Conservation (phyloP, 805 yeast species). For the Ogataea siamensis region DNA sequence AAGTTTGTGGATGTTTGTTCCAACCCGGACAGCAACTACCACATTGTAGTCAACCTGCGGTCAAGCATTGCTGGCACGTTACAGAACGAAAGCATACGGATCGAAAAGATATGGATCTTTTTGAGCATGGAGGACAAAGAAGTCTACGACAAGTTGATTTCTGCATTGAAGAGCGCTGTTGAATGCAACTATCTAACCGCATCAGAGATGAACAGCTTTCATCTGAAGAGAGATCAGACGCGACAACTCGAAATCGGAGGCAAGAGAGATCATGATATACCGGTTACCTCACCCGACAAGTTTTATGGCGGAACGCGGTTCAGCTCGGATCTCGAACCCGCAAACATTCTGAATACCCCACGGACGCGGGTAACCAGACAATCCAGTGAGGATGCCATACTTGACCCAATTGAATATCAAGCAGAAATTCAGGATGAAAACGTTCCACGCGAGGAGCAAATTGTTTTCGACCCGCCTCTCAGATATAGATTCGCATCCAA, state of each 20-base stretch:
- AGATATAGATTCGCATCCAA: constrained; percentile 53
- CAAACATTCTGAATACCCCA: constrained; percentile 14
- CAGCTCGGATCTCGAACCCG: constrained; percentile 10
- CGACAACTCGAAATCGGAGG: background rate
- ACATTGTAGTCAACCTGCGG: constrained; percentile 10
- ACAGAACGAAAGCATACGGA: constrained; percentile 3
- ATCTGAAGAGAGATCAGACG: constrained; percentile 7
- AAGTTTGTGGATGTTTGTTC: constrained; percentile 15
- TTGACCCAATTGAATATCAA: constrained; percentile 40
- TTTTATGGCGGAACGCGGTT: constrained; percentile 14
- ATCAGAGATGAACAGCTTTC: constrained; percentile 13
- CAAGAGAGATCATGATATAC: background rate
- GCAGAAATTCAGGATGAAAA: constrained; percentile 29
- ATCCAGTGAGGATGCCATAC: background rate
- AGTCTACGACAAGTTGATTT: constrained; percentile 6
- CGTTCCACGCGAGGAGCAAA: constrained; percentile 30
- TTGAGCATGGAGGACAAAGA: constrained; percentile 7
- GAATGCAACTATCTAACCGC: constrained; percentile 12
- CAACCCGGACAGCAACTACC: constrained; percentile 10
- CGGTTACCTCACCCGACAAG: constrained; percentile 10
- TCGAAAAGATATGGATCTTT: constrained; percentile 16
- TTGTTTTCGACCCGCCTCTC: constrained; percentile 37
- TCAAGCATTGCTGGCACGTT: constrained; percentile 7
- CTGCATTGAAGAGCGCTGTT: background rate
- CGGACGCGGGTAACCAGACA: constrained; percentile 7